phyloP scores from a whole-genome alignment of 129 eudicot genomes.

The Helianthus annuus region DNA sequence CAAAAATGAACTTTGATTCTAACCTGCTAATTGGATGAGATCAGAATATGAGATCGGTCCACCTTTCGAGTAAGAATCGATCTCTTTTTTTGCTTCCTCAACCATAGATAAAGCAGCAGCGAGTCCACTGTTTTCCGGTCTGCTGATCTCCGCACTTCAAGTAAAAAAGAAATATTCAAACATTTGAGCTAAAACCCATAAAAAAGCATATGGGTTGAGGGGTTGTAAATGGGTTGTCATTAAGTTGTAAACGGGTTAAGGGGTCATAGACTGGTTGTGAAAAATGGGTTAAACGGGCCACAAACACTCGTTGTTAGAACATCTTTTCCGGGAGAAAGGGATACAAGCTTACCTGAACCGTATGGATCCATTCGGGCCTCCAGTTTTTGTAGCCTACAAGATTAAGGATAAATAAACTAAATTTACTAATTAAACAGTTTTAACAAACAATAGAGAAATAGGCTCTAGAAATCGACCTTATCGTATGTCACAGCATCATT shows the following conservation, averaged over 20 bases:
- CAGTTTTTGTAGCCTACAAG: slow-evolving; percentile 91
- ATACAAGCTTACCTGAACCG: slow-evolving; percentile 72
- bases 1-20: slow-evolving; percentile 7
- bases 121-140: slow-evolving; percentile 93
- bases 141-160: slow-evolving; percentile 88
- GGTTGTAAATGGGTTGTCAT: neutral
- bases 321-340: neutral
- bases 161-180: slow-evolving; percentile 34
- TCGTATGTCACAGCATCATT: slow-evolving; percentile 88
- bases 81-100: slow-evolving; percentile 90
- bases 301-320: too few relatives aligned
- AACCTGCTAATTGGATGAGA: slow-evolving; percentile 92
- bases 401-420: slow-evolving; percentile 32
- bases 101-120: slow-evolving; percentile 66
- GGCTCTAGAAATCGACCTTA: slow-evolving; percentile 60
- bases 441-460: slow-evolving; percentile 19
- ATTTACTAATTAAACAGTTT: slow-evolving; percentile 13
- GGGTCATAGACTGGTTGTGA: neutral
- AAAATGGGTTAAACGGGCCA: neutral
- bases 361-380: slow-evolving; percentile 98
- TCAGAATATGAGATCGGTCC: slow-evolving; percentile 95
- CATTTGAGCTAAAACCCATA: slow-evolving; percentile 3
- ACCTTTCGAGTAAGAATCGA: slow-evolving; percentile 91
- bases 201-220: neutral
- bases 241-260: neutral